phyloP scores from a whole-genome alignment of 495 filamentous ascomycete genomes.

The Achaetomiella virescens region DNA sequence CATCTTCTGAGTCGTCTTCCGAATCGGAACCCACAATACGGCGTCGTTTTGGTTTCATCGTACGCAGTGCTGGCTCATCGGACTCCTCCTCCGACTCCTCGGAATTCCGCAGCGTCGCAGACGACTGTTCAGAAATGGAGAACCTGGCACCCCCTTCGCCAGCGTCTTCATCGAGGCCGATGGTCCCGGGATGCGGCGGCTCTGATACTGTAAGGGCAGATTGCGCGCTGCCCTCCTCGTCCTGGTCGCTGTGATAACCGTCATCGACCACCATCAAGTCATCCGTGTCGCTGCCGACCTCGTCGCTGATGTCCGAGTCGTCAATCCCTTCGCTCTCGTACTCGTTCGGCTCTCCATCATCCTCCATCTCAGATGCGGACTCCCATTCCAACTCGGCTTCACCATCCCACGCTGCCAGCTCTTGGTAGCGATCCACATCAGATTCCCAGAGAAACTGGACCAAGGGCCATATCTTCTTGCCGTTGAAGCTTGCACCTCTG shows the following conservation, averaged over 20 bases:
- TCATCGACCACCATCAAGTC: constrained; percentile 17
- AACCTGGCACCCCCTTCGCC: constrained; percentile 13
- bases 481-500: not conserved
- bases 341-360: constrained; percentile 13
- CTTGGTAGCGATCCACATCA: constrained; percentile 7
- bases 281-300: constrained; percentile 17
- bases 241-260: not conserved
- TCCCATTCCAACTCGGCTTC: not conserved
- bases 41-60: not conserved
- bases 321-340: constrained; percentile 33
- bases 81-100: constrained; percentile 1
- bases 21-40: constrained; percentile 15
- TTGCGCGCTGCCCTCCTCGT: constrained; percentile 1
- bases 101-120: constrained; percentile 9
- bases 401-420: constrained; percentile 6
- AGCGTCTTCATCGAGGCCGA: constrained; percentile 1
- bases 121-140: constrained; percentile 23
- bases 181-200: not conserved
- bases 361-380: not conserved
- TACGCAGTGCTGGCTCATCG: not conserved
- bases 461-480: constrained; percentile 25
- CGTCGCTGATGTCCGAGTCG: constrained; percentile 21
- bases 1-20: constrained; percentile 10
- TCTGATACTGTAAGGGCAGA: not conserved
- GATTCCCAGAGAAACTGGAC: constrained; percentile 15